phyloP scores from a whole-genome alignment of 1,284 basidiomycete species.

The Malassezia sp. region DNA sequence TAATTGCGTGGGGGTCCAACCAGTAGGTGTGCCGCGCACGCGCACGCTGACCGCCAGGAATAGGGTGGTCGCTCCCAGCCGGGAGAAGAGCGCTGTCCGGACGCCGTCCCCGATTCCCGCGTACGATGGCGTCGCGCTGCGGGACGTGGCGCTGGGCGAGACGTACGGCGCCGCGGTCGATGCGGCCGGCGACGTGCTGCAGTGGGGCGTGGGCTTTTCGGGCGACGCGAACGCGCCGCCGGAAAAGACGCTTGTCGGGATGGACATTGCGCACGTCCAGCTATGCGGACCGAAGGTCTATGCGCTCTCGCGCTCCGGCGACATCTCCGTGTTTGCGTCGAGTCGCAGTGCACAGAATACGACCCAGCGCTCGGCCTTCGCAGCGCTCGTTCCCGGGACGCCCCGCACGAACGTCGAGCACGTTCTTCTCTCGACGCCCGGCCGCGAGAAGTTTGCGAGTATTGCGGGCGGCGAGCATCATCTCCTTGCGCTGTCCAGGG shows the following conservation, averaged over 20 bases:
- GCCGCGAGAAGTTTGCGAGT: constrained; percentile 27
- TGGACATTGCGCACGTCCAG: constrained; percentile 37
- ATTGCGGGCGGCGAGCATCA: constrained; percentile 58
- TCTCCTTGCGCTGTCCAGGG: constrained; percentile 69
- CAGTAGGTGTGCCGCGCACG: not conserved
- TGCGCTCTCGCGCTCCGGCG: constrained; percentile 33
- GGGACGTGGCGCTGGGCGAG: constrained; percentile 36
- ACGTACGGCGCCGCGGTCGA: constrained; percentile 43
- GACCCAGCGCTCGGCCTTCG: too few relatives aligned
- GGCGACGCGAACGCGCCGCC: constrained; percentile 25
- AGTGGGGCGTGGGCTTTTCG: constrained; percentile 44
- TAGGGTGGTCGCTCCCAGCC: constrained; percentile 39
- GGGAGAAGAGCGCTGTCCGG: constrained; percentile 21
- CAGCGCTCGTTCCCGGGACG: too few relatives aligned
- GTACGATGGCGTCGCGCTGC: constrained; percentile 39
- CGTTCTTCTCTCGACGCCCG: too few relatives aligned
- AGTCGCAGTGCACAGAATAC: too few relatives aligned
- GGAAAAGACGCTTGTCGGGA: constrained; percentile 34
- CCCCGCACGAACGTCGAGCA: too few relatives aligned
- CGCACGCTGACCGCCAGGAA: constrained; percentile 14
- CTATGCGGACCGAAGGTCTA: constrained; percentile 37
- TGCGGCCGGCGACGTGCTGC: constrained; percentile 57
- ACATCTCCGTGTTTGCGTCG: constrained; percentile 39
- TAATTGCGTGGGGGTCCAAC: constrained; percentile 12
- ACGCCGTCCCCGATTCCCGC: constrained; percentile 32